Conservation (phyloP, 2,329 filamentous ascomycete genomes). For the Arthroderma sp. region DNA sequence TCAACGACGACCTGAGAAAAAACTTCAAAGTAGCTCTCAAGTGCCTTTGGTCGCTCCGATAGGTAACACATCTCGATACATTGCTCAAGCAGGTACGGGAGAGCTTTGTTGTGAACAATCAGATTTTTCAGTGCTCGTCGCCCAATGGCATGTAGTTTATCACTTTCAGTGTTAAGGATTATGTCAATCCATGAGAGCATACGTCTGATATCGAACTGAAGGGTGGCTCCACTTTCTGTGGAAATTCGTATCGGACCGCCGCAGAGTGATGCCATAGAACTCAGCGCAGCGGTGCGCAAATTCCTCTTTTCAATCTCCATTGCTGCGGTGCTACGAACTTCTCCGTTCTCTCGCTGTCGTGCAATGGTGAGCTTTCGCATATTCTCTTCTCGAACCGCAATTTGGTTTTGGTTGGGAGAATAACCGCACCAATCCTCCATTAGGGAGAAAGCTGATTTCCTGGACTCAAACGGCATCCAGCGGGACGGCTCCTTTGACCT, state of each 20-base stretch:
- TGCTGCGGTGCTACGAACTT: conserved; percentile 66
- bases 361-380: conserved; percentile 79
- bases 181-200: conserved; percentile 94
- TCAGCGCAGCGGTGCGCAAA: conserved; percentile 76
- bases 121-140: conserved; percentile 78
- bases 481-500: conserved; percentile 69
- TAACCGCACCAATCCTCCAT: conserved; percentile 99
- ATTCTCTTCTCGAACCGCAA: conserved; percentile 68
- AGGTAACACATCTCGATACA: conserved; percentile 87
- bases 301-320: conserved; percentile 97
- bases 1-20: conserved; percentile 78
- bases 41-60: conserved; percentile 64
- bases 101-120: conserved; percentile 79
- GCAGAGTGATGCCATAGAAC: conserved; percentile 89
- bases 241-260: conserved; percentile 71
- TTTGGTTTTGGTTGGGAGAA: conserved; percentile 76
- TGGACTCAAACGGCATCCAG: conserved; percentile 95
- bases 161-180: conserved; percentile 84
- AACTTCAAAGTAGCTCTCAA: conserved; percentile 92
- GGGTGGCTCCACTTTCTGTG: conserved; percentile 72
- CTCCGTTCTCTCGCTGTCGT: conserved; percentile 58
- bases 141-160: conserved; percentile 83
- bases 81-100: conserved; percentile 72
- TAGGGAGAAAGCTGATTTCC: conserved; percentile 86
- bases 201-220: conserved; percentile 82